phyloP scores from a whole-genome alignment of 768 basidiomycete genomes.

The Hemileccinum impolitum region DNA sequence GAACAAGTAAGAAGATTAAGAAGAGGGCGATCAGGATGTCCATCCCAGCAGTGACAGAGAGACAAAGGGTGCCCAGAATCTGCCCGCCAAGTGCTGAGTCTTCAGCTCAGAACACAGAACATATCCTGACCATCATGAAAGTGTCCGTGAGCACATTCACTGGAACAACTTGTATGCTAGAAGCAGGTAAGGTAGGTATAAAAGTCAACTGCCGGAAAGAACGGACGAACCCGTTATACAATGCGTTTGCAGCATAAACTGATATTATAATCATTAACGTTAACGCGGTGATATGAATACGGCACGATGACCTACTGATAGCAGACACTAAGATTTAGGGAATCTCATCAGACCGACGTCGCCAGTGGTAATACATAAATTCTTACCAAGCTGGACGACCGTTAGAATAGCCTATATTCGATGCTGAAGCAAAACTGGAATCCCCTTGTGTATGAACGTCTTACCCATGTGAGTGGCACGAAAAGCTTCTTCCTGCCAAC shows the following conservation, averaged over 20 bases:
- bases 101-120: too few relatives aligned
- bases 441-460: constrained; percentile 9
- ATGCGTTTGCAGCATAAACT: not conserved
- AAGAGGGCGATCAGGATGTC: too few relatives aligned
- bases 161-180: not conserved
- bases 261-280: not conserved
- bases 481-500: not conserved
- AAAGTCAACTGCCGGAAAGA: too few relatives aligned
- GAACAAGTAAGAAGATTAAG: too few relatives aligned
- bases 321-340: not conserved
- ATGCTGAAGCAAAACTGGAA: not conserved
- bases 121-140: not conserved
- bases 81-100: too few relatives aligned
- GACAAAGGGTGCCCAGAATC: too few relatives aligned
- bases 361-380: not conserved
- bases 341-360: not conserved
- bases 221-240: not conserved
- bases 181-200: too few relatives aligned
- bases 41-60: too few relatives aligned
- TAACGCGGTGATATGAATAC: too few relatives aligned
- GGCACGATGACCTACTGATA: not conserved
- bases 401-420: not conserved
- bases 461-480: constrained; percentile 7
- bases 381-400: not conserved
- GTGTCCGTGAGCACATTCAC: not conserved